These are phyloP conservation scores for Syzygium aromaticum DNA, from an alignment of 345 rosid species.

Conservation along the genomic window DNA sequence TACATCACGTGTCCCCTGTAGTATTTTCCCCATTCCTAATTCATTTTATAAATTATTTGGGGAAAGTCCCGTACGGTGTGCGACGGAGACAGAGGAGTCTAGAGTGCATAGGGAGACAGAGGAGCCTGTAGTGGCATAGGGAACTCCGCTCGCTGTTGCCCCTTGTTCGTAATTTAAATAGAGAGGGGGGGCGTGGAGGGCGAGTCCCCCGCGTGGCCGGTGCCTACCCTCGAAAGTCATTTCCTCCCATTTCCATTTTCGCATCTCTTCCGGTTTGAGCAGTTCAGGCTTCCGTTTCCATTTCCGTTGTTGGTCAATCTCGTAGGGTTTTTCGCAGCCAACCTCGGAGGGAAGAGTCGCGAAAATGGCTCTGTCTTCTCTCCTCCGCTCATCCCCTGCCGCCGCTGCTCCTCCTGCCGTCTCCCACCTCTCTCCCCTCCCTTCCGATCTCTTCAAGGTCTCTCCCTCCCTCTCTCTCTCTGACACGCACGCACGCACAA, in stretches of 20 bases:
- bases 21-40: neutral
- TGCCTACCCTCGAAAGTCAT: conserved; percentile 14
- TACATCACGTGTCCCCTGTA: neutral
- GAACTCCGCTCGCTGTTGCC: neutral
- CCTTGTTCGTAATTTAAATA: neutral
- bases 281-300: neutral
- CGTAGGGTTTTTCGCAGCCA: conserved; percentile 12
- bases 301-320: neutral
- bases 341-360: neutral
- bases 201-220: neutral
- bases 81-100: neutral
- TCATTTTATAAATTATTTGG: fast-evolving
- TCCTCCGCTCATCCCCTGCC: conserved; percentile 55
- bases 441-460: conserved; percentile 54
- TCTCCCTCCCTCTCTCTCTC: neutral
- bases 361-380: conserved; percentile 64
- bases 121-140: neutral
- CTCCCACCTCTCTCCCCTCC: conserved; percentile 30
- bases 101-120: neutral
- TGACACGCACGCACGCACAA: neutral
- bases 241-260: neutral
- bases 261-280: too few relatives aligned
- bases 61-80: neutral
- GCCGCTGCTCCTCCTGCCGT: conserved; percentile 18
- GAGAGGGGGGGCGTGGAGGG: too few relatives aligned